Evolutionary conservation across 2,329 filamentous ascomycete genomes (phyloP).

Genomic region (Phyllosticta citriasiana): DNA sequence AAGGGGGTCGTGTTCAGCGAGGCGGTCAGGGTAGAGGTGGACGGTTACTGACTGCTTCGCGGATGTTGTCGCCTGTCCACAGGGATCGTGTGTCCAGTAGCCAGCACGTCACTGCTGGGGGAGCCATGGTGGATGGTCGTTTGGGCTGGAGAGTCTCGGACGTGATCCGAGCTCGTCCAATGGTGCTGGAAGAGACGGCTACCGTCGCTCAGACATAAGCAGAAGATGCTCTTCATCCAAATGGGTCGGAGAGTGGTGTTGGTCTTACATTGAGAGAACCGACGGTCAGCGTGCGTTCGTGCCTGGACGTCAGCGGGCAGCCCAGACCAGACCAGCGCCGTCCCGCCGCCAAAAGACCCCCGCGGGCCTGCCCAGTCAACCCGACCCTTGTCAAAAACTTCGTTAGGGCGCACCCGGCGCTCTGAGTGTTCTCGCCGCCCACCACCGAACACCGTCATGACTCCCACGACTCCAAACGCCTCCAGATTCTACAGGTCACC

Average conservation of each 20-base stretch:
- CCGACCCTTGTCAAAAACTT: neutral
- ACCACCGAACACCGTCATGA: neutral
- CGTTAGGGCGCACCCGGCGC: neutral
- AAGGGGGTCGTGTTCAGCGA: neutral
- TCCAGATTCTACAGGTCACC: neutral
- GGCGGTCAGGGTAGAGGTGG: neutral
- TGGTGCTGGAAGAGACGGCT: neutral
- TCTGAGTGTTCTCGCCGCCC: neutral
- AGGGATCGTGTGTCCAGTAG: slow-evolving; percentile 38
- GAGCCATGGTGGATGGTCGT: neutral
- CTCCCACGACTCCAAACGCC: neutral
- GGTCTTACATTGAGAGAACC: neutral
- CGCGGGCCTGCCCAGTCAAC: neutral
- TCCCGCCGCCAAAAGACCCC: no score
- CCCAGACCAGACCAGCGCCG: neutral
- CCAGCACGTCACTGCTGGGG: slow-evolving; percentile 32
- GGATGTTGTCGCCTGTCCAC: slow-evolving; percentile 37
- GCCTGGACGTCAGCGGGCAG: neutral
- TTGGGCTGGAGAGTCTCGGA: neutral
- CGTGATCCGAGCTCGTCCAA: neutral
- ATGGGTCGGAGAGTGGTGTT: neutral
- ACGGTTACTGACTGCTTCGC: slow-evolving; percentile 22
- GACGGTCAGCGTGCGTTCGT: neutral
- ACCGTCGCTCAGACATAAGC: neutral
- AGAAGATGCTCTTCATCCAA: neutral